Conservation (phyloP, 805 yeast species). For the Metschnikowia cubensis region DNA sequence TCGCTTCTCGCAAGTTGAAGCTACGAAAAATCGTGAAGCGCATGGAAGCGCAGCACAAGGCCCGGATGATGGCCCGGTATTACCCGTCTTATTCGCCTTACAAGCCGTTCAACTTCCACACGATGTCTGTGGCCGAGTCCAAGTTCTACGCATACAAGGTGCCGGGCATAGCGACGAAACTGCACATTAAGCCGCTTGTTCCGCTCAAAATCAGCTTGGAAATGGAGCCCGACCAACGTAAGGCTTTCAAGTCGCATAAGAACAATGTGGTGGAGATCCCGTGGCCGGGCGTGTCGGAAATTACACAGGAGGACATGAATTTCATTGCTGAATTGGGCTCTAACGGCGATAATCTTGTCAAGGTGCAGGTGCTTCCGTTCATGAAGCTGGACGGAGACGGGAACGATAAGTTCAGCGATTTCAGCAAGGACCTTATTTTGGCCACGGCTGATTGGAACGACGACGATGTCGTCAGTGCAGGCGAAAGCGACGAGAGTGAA, state of each 20-base stretch:
- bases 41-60: constrained; percentile 26
- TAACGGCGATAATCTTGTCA: constrained; percentile 17
- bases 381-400: constrained; percentile 31
- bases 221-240: constrained; percentile 57
- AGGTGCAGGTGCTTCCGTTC: constrained; percentile 27
- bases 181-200: constrained; percentile 41
- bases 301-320: constrained; percentile 31
- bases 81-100: constrained; percentile 62
- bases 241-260: constrained; percentile 40
- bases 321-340: constrained; percentile 26
- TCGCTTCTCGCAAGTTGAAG: constrained; percentile 26
- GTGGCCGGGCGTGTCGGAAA: constrained; percentile 13
- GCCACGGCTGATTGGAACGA: constrained; percentile 81
- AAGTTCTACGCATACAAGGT: constrained; percentile 48
- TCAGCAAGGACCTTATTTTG: constrained; percentile 53
- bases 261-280: constrained; percentile 8
- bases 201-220: constrained; percentile 63
- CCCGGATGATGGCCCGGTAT: constrained; percentile 39
- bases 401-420: constrained; percentile 38
- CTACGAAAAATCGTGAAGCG: constrained; percentile 25
- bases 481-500: constrained; percentile 18
- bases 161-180: constrained; percentile 39
- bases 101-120: constrained; percentile 58
- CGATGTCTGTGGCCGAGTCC: constrained; percentile 62
- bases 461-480: constrained; percentile 53